phyloP scores from a whole-genome alignment of 352 stramenopile genomes.

The Phytophthora megakarya region DNA sequence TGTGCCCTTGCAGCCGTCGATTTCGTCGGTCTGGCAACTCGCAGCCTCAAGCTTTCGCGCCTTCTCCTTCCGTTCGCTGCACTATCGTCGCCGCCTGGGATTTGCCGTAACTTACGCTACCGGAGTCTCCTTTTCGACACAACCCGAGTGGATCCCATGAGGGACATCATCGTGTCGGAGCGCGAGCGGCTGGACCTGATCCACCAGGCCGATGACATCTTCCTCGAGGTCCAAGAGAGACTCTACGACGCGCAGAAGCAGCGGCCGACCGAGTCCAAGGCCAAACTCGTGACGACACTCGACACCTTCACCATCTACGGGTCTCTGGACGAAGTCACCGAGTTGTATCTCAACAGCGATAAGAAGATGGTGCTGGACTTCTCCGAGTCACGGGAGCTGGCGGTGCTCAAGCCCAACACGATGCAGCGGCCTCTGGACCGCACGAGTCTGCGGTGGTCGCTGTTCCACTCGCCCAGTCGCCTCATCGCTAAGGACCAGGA shows the following conservation, averaged over 20 bases:
- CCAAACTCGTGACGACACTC: slow-evolving; percentile 55
- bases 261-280: slow-evolving; percentile 20
- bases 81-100: slow-evolving; percentile 22
- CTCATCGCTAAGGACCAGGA: slow-evolving; percentile 65
- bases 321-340: slow-evolving; percentile 67
- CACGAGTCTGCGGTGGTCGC: slow-evolving; percentile 71
- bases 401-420: slow-evolving; percentile 50
- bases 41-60: slow-evolving; percentile 13
- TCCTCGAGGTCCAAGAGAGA: slow-evolving; percentile 46
- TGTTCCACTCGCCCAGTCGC: slow-evolving; percentile 62
- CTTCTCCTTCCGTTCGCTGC: slow-evolving; percentile 2
- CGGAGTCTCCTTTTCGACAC: slow-evolving; percentile 3
- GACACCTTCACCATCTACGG: slow-evolving; percentile 63
- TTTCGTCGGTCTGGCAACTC: slow-evolving; percentile 15
- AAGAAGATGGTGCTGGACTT: slow-evolving; percentile 81
- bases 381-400: slow-evolving; percentile 62
- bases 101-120: slow-evolving; percentile 11
- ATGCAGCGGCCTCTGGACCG: slow-evolving; percentile 48
- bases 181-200: slow-evolving; percentile 51
- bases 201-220: slow-evolving; percentile 45
- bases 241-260: slow-evolving; percentile 39
- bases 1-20: slow-evolving; percentile 1
- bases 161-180: slow-evolving; percentile 36
- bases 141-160: slow-evolving; percentile 28
- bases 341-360: slow-evolving; percentile 64